These are phyloP conservation scores for Salvia rosmarinus DNA, from an alignment of 257 asterid genomes.

Conservation along the genomic window DNA sequence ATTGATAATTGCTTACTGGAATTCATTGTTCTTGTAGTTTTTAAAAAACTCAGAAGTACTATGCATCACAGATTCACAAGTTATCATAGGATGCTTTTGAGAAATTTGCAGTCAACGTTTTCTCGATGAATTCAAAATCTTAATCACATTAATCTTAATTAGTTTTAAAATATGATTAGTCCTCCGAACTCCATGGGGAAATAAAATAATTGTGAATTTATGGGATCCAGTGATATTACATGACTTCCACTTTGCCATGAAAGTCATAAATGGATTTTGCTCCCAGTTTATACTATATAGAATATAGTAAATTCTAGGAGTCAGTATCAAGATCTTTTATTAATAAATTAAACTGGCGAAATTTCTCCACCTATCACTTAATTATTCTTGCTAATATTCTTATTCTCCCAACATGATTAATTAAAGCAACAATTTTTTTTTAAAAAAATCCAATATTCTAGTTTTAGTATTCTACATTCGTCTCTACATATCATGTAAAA, in stretches of 20 bases:
- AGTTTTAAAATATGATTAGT: slow-evolving; percentile 12
- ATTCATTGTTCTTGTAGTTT: not conserved
- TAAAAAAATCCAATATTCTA: not conserved
- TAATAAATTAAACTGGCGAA: not conserved
- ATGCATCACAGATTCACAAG: not conserved
- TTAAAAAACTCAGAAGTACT: not conserved
- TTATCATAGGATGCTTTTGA: slow-evolving; percentile 19
- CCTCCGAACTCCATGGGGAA: slow-evolving; percentile 14
- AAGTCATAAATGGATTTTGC: slow-evolving; percentile 31
- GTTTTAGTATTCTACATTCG: no score
- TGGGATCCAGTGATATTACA: slow-evolving; percentile 45
- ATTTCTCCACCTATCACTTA: not conserved
- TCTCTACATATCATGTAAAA: no score
- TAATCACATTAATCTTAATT: slow-evolving; percentile 19
- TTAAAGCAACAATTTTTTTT: not conserved
- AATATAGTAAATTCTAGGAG: slow-evolving; percentile 6
- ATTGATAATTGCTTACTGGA: not conserved
- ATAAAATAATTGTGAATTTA: slow-evolving; percentile 28
- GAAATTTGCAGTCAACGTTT: slow-evolving; percentile 23
- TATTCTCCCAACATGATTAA: not conserved
- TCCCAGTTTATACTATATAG: slow-evolving; percentile 6
- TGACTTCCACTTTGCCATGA: slow-evolving; percentile 31
- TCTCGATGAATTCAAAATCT: slow-evolving; percentile 23
- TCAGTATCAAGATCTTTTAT: not conserved
- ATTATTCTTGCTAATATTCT: not conserved